A percentile compares a stretch with the other conserved stretches of the same genome.
Evolutionary conservation across 2,329 filamentous ascomycete genomes (phyloP).

Genomic region (Fusarium sp.): DNA sequence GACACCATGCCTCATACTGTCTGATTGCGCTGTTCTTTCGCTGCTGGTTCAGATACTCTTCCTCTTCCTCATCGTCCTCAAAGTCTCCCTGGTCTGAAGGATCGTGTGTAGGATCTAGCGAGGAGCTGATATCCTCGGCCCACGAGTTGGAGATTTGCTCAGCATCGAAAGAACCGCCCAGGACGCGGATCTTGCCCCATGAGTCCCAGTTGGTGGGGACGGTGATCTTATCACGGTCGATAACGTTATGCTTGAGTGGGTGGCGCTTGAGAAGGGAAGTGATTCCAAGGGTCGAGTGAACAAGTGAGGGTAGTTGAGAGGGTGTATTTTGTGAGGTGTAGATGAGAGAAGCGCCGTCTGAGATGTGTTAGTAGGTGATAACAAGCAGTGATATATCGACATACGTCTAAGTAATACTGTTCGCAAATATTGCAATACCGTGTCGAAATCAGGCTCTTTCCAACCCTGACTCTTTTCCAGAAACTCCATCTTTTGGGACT

Average conservation of each 20-base stretch:
- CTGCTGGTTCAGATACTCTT: constrained; percentile 31
- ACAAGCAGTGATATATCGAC: background rate
- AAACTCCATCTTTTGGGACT: constrained; percentile 90
- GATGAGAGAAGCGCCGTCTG: constrained; percentile 86
- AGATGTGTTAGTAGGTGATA: constrained; percentile 36
- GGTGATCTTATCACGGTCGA: constrained; percentile 92
- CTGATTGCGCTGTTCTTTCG: constrained; percentile 71
- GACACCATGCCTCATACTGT: constrained; percentile 83
- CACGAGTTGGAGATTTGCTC: constrained; percentile 87
- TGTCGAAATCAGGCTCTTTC: constrained; percentile 97
- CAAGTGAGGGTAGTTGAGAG: constrained; percentile 81
- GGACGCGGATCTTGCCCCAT: constrained; percentile 94
- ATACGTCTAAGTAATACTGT: constrained; percentile 88
- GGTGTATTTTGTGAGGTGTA: constrained; percentile 83
- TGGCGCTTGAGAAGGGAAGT: constrained; percentile 84
- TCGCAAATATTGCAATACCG: constrained; percentile 91
- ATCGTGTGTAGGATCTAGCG: constrained; percentile 46
- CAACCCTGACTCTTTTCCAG: constrained; percentile 91
- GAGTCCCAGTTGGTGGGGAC: constrained; percentile 98
- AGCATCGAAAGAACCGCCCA: constrained; percentile 92
- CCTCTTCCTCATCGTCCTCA: constrained; percentile 38
- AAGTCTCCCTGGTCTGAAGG: constrained; percentile 41
- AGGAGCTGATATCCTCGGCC: constrained; percentile 82
- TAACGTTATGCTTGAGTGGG: constrained; percentile 88
- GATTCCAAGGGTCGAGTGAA: constrained; percentile 89